Percentiles rank a stretch among this genome's conserved stretches.
Conservation (phyloP, 2,329 filamentous ascomycete species). For the Talaromyces sp. region DNA sequence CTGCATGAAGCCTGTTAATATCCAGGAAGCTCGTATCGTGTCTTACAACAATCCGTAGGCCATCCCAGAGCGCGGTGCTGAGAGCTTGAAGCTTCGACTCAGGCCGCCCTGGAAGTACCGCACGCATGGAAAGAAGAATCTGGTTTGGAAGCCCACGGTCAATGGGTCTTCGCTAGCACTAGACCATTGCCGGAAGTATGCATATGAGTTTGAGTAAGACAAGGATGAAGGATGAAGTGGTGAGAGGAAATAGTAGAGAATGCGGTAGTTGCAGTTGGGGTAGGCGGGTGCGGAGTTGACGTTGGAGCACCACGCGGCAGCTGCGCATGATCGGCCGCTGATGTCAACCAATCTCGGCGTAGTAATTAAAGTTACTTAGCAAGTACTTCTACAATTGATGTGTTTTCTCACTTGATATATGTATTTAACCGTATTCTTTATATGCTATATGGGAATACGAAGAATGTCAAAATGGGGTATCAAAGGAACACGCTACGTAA, state of each 20-base stretch:
- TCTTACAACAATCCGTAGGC: conserved; percentile 68
- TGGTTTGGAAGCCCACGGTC: conserved; percentile 23
- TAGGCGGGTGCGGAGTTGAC: conserved; percentile 1
- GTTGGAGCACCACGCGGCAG: conserved; percentile 6
- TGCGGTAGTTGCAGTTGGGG: background rate
- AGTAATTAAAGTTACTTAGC: background rate
- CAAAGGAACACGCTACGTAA: conserved; percentile 11
- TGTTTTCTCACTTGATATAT: background rate
- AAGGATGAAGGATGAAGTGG: background rate
- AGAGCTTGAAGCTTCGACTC: conserved; percentile 74
- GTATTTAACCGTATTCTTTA: background rate
- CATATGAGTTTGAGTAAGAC: background rate
- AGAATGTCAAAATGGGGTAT: conserved; percentile 14
- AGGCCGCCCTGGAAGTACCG: conserved; percentile 75
- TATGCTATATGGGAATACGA: background rate
- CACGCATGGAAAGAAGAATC: conserved; percentile 62
- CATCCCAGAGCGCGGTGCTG: conserved; percentile 69
- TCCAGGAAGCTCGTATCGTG: conserved; percentile 10
- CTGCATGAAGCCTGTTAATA: background rate
- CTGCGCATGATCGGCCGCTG: conserved; percentile 9
- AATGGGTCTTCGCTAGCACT: conserved; percentile 19
- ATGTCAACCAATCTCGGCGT: background rate
- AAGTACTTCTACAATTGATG: background rate
- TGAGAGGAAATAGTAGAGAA: background rate
- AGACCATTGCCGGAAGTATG: conserved; percentile 32